Evolutionary conservation across 2,329 filamentous ascomycete genomes (phyloP).

Genomic region (Aspergillus sp.): DNA sequence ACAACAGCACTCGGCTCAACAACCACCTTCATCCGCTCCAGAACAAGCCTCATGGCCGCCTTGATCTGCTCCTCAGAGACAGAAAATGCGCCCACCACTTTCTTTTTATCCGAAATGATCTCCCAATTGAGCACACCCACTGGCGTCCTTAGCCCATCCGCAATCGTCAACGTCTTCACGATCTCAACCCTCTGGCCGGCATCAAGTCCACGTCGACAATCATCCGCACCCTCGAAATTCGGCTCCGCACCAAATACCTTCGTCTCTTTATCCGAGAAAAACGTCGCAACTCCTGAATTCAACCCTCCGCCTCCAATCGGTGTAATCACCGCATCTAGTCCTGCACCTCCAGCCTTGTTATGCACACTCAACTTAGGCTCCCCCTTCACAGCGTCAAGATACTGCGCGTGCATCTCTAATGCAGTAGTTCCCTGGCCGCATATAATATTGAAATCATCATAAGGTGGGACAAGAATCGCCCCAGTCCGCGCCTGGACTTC

Average conservation of each 20-base stretch:
- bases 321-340: constrained; percentile 71
- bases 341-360: constrained; percentile 10
- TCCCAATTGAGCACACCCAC: constrained; percentile 74
- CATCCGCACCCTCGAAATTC: constrained; percentile 77
- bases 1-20: constrained; percentile 88
- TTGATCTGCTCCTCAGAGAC: constrained; percentile 83
- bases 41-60: constrained; percentile 70
- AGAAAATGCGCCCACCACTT: constrained; percentile 69
- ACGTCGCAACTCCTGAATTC: constrained; percentile 78
- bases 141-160: constrained; percentile 83
- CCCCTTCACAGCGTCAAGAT: constrained; percentile 51
- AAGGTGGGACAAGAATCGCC: constrained; percentile 80
- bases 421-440: constrained; percentile 90
- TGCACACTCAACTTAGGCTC: constrained; percentile 29
- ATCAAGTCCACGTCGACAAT: constrained; percentile 70
- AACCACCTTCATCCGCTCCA: constrained; percentile 87
- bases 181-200: constrained; percentile 62
- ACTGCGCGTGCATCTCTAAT: constrained; percentile 78
- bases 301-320: constrained; percentile 88
- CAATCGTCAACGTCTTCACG: constrained; percentile 78
- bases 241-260: constrained; percentile 87
- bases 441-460: constrained; percentile 89
- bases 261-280: constrained; percentile 66
- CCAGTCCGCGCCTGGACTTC: constrained; percentile 69
- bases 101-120: constrained; percentile 69